Conservation (phyloP, 2,329 filamentous ascomycete genomes). For the Fusarium marasasianum region DNA sequence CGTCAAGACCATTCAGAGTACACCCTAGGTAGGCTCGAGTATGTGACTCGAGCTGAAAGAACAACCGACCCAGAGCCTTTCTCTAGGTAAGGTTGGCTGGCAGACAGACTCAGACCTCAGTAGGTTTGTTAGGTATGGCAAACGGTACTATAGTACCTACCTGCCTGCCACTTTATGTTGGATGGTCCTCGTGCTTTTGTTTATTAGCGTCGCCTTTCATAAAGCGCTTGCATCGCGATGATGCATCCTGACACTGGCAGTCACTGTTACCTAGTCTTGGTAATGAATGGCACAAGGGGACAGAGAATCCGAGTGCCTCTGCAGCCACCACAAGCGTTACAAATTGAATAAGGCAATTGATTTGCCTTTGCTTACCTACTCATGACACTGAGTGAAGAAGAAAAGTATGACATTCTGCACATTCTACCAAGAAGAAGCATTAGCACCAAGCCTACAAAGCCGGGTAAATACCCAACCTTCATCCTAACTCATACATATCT, state of each 20-base stretch:
- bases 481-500: slow-evolving; percentile 5
- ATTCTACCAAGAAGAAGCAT: not conserved
- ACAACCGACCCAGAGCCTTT: not conserved
- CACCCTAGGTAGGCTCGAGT: not conserved
- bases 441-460: not conserved
- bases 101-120: not conserved
- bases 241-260: not conserved
- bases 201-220: not conserved
- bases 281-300: not conserved
- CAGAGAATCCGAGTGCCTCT: not conserved
- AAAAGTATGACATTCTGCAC: not conserved
- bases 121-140: not conserved
- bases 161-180: not conserved
- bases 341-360: not conserved
- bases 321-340: not conserved
- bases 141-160: not conserved
- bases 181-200: not conserved
- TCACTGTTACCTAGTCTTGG: not conserved
- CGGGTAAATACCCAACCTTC: not conserved
- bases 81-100: not conserved
- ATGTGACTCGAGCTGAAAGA: not conserved
- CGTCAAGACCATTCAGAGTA: not conserved
- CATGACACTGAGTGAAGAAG: not conserved
- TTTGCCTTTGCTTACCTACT: not conserved
- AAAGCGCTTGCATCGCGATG: not conserved